Evolutionary conservation across 2,329 filamentous ascomycete genomes (phyloP).

Genomic region (Aspergillus viridinutans): DNA sequence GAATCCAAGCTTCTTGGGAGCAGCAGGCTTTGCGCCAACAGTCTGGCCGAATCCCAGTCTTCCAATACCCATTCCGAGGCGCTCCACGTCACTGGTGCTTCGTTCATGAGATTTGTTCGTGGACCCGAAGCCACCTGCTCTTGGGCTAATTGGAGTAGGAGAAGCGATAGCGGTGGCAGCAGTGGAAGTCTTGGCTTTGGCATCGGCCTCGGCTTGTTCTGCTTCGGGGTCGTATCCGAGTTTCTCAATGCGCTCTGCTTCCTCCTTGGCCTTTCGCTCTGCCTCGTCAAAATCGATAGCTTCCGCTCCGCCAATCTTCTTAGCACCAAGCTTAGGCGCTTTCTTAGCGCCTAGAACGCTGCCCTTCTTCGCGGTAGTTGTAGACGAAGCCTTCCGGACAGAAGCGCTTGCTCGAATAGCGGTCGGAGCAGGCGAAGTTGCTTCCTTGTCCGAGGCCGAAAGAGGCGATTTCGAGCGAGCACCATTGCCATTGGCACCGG

Average conservation of each 20-base stretch:
- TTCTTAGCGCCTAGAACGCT: conserved; percentile 87
- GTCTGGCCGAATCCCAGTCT: conserved; percentile 86
- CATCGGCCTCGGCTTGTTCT: conserved; percentile 54
- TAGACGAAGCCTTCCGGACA: conserved; percentile 68
- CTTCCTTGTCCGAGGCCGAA: conserved; percentile 50
- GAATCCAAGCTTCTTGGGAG: conserved; percentile 79
- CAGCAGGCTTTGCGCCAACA: conserved; percentile 56
- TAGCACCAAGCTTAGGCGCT: conserved; percentile 77
- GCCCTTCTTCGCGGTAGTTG: conserved; percentile 68
- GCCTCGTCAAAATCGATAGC: conserved; percentile 95
- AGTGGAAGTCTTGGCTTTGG: conserved; percentile 35
- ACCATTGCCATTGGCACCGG: conserved; percentile 62
- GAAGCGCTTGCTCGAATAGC: conserved; percentile 71
- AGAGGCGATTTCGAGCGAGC: conserved; percentile 83
- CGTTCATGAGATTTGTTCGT: conserved; percentile 49
- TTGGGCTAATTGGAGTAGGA: conserved; percentile 71
- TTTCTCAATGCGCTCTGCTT: conserved; percentile 92
- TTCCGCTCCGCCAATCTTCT: conserved; percentile 74
- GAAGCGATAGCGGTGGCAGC: conserved; percentile 63
- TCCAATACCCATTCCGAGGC: conserved; percentile 82
- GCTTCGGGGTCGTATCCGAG: conserved; percentile 93
- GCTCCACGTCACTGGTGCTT: conserved; percentile 73
- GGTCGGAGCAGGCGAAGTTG: conserved; percentile 52
- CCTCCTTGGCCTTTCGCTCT: conserved; percentile 94
- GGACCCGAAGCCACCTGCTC: conserved; percentile 58